Evolutionary conservation across 2,329 filamentous ascomycete species (phyloP), one percentile per base, ranked within the genome.

Genomic region (Ophiosphaerella herpotricha): DNA sequence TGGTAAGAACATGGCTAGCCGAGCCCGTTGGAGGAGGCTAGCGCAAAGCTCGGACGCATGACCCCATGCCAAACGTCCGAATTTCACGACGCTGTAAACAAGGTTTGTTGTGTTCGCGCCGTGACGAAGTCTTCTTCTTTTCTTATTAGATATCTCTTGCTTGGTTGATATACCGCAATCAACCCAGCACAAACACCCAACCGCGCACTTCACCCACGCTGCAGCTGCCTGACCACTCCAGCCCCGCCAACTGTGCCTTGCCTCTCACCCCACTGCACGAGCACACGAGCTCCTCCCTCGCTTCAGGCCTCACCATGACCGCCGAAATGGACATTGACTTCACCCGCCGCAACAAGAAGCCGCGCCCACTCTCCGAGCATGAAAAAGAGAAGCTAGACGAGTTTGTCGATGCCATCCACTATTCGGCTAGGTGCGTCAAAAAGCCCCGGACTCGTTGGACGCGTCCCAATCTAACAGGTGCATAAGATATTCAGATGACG

Each of bases 381-480:
- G 94, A 99, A 81, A 86, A 89, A 60, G 85, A 88, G 60, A 85
- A 88, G 53, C 81, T 99, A 51, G 91, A 97, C 55, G 92, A 97
- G 74, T 97, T 90, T 71, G 85, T 94, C 61, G 91, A 97, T 67
- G 85, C 85, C 29, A 99, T 99, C 65, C 92, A 97, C 76, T 99
- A 99, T 78, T 97, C 93, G 44, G 85, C 89, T 57, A 85, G 91
- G 91, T 96, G 80, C 67, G 82, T 70, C 64, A 57, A 38, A 9
- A 29, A 11, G 54, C 42, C 32, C 26, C 40, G 41, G 32, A 58
- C 35, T 40, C 39, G 29, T 38, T 48, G 37, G 47, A 44, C 46
- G 51, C 60, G 61, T 58, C 41, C 36, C 37, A 46, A 46, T 56
- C 59, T 68, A 55, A 67, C 53, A 23, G 2, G n/a, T 43, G 38